Evolutionary conservation across 1,139 yeast genomes (phyloP), one percentile per base, ranked within the genome.

Genomic region (Yamadazyma friedrichii): DNA sequence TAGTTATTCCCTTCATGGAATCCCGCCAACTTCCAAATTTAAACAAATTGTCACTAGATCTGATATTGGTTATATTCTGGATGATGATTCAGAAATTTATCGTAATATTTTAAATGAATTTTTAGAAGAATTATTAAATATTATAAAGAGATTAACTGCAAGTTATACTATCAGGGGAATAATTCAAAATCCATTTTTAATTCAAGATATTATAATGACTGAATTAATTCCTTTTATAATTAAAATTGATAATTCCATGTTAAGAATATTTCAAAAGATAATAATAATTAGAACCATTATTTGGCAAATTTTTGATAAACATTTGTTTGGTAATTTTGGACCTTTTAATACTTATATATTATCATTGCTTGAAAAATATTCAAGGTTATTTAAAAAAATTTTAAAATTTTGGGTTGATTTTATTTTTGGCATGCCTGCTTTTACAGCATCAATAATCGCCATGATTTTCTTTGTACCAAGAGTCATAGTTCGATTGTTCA

Each of bases 1-100:
- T 34, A 12, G 36, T 27, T 45, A 44, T 37, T 54, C 59, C 1
- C 42, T 55, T 9, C 59, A 54, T 42, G 59, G 61, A 8, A 13
- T 53, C 12, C 56, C 58, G 1, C 42, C 42, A 26, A 36, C 48
- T 4, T 54, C 58, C n/a, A 38, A 35, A 35, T 38, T 46, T 39
- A 42, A 39, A 26, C 32, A 42, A 15, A 31, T 39, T 13, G 28
- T 39, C 16, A 38, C 43, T 29, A 33, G 43, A 37, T 27, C 30
- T 11, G 15, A n/a, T 25, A 12, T 13, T 13, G 34, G 26, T 12
- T 31, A 15, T 16, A 29, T 30, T 9, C 26, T 17, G 6, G 33
- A 34, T 13, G 36, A 33, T 6, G 44, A 35, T 12, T 43, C 42
- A n/a, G 37, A 25, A 13, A 31, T 30, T 24, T 25, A 15, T 12